Conservation (phyloP, 495 filamentous ascomycete genomes). For the Neohortaea acidophila region DNA sequence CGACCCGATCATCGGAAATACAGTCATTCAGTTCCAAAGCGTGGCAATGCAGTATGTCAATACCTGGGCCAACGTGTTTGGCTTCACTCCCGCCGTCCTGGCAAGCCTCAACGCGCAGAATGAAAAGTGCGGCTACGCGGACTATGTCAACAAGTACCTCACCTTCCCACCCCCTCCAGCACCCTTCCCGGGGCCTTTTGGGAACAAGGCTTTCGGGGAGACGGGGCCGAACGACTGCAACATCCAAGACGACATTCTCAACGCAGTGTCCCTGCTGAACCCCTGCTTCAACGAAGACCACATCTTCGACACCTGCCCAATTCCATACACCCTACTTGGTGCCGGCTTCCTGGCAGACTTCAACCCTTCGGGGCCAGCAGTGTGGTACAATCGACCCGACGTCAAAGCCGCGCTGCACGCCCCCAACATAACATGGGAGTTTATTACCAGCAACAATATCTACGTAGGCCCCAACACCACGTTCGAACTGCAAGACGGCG, state of each 20-base stretch:
- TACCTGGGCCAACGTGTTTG: constrained; percentile 38
- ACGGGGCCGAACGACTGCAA: constrained; percentile 32
- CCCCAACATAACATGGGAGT: too few relatives aligned
- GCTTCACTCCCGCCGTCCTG: constrained; percentile 41
- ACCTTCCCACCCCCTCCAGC: constrained; percentile 36
- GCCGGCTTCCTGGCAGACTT: constrained; percentile 26
- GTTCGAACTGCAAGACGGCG: too few relatives aligned
- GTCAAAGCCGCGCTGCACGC: constrained; percentile 46
- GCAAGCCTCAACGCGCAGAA: constrained; percentile 33
- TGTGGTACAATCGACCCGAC: constrained; percentile 45
- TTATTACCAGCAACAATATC: constrained; percentile 18
- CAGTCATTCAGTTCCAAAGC: constrained; percentile 22
- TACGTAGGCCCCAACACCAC: too few relatives aligned
- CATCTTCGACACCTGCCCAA: constrained; percentile 34
- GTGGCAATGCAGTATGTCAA: constrained; percentile 35
- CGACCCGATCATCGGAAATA: constrained; percentile 7
- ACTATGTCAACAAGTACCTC: constrained; percentile 42
- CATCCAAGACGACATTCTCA: constrained; percentile 34
- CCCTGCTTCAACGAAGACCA: constrained; percentile 50
- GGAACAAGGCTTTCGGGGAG: constrained; percentile 22
- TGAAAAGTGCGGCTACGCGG: constrained; percentile 40
- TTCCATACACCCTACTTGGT: constrained; percentile 36
- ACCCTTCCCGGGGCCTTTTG: constrained; percentile 24
- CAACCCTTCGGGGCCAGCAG: constrained; percentile 28
- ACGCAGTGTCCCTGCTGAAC: constrained; percentile 36